Base-by-base conservation (phyloP, 139 green algal genomes). In the Raphidocelis subcapitata region DNA sequence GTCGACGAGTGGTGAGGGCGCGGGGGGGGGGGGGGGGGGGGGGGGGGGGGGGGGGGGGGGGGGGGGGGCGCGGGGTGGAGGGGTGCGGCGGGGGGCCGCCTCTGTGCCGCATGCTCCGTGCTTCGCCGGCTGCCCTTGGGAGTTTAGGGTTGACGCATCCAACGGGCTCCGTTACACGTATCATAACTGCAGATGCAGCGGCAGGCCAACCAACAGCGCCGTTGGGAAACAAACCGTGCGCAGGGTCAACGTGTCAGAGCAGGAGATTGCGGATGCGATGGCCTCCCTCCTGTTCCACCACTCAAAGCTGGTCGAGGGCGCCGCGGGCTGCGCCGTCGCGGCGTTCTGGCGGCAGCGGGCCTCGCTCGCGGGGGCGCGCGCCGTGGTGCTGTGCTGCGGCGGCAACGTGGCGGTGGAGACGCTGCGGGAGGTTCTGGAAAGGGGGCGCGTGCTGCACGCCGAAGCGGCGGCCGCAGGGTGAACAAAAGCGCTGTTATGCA, bases 201-300 rank as follows among this genome's bases (percentile, higher is more conserved):
- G n/a, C n/a, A n/a, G n/a, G n/a, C n/a, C n/a, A n/a, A n/a, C n/a
- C n/a, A n/a, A n/a, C n/a, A n/a, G n/a, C n/a, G n/a, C n/a, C n/a
- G n/a, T n/a, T n/a, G n/a, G n/a, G n/a, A n/a, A n/a, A n/a, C n/a
- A 8, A 14, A 28, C 54, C 10, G 24, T 5, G 10, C 18, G 54
- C 54, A 49, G 41, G 73, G 29, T 73, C 12, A 33, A 47, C 1
- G 81, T 86, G 2, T 65, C 23, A 0, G 88, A 93, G 71, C 35
- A 68, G 21, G 84, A 93, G 76, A 92, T 92, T 32, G 82, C 85
- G 15, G 62, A 72, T 23, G 88, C 84, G 8, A 71, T 91, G 72
- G 51, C 89, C 3, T 80, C 68, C 16, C 26, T 85, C 24, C 62
- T 84, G 44, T 35, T 75, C 23, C 67, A 84, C 33, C 78, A 86